Conservation (phyloP, 306 rosid species). For the Vicia villosa region DNA sequence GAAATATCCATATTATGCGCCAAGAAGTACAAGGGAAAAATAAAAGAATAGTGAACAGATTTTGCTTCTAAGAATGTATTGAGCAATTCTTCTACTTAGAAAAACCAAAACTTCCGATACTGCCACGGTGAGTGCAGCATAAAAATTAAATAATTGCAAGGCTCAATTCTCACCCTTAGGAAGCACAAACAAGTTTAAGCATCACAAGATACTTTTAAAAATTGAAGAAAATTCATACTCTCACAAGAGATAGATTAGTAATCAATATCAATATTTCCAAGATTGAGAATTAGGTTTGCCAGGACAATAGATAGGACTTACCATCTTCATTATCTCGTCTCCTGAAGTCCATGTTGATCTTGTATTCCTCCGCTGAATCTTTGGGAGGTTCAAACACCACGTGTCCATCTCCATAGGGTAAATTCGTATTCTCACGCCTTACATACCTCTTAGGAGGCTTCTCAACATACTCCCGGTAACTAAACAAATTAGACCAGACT, state of each 20-base stretch:
- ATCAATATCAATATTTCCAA: slow-evolving; percentile 22
- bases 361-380: slow-evolving; percentile 45
- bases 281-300: slow-evolving; percentile 27
- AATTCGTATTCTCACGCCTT: slow-evolving; percentile 40
- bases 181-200: background rate
- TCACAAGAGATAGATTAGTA: background rate
- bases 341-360: slow-evolving; percentile 40
- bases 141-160: slow-evolving; percentile 1
- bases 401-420: slow-evolving; percentile 44
- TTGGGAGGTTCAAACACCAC: slow-evolving; percentile 57
- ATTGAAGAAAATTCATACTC: slow-evolving; percentile 13
- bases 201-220: slow-evolving; percentile 10
- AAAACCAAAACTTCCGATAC: slow-evolving; percentile 16
- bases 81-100: slow-evolving; percentile 19
- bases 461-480: slow-evolving; percentile 42
- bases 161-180: background rate
- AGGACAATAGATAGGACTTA: slow-evolving; percentile 38
- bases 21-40: slow-evolving; percentile 12
- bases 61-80: slow-evolving; percentile 23
- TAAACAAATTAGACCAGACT: slow-evolving; percentile 59
- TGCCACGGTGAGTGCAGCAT: slow-evolving; percentile 23
- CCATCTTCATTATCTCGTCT: slow-evolving; percentile 46
- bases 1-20: slow-evolving; percentile 13
- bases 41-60: background rate
- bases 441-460: slow-evolving; percentile 46